Evolutionary conservation across 495 filamentous ascomycete genomes (phyloP).

Genomic region (Glutinoglossum americanum): DNA sequence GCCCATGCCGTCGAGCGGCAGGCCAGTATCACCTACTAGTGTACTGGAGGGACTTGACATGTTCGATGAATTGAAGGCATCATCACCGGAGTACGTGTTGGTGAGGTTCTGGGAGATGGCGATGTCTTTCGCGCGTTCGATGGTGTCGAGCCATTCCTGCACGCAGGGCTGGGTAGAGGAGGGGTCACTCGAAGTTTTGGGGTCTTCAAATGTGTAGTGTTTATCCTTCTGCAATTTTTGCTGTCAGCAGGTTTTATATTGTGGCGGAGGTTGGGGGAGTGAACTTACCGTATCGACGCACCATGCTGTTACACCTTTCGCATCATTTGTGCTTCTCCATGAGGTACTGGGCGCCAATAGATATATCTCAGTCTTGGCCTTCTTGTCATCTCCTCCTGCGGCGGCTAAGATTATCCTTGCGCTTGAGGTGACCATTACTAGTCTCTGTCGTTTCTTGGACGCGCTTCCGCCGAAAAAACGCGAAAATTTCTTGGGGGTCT

Average conservation of each 20-base stretch:
- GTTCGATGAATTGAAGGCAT: constrained; percentile 43
- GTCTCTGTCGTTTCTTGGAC: constrained; percentile 76
- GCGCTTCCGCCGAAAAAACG: constrained; percentile 78
- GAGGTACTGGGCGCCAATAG: constrained; percentile 47
- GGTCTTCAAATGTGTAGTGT: constrained; percentile 84
- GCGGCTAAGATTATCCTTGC: constrained; percentile 76
- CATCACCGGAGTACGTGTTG: constrained; percentile 45
- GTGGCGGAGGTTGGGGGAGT: background rate
- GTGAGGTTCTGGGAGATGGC: constrained; percentile 45
- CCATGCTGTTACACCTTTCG: constrained; percentile 72
- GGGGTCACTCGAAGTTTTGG: constrained; percentile 30
- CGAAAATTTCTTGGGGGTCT: constrained; percentile 47
- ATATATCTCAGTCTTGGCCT: constrained; percentile 74
- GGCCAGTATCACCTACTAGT: constrained; percentile 27
- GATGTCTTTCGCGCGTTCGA: constrained; percentile 65
- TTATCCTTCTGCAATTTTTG: constrained; percentile 44
- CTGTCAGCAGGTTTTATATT: background rate
- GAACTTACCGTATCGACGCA: constrained; percentile 75
- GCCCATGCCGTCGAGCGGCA: constrained; percentile 7
- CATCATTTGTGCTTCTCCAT: constrained; percentile 60
- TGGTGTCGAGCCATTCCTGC: constrained; percentile 71
- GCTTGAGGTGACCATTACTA: constrained; percentile 90
- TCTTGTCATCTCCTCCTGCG: constrained; percentile 91
- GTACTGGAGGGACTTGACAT: constrained; percentile 61
- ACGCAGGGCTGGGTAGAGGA: constrained; percentile 28